A percentile compares a stretch with the other conserved stretches of the same genome.
Evolutionary conservation across 371 early-diverging fungal species (phyloP).

Genomic region (Phascolomyces articulosus): DNA sequence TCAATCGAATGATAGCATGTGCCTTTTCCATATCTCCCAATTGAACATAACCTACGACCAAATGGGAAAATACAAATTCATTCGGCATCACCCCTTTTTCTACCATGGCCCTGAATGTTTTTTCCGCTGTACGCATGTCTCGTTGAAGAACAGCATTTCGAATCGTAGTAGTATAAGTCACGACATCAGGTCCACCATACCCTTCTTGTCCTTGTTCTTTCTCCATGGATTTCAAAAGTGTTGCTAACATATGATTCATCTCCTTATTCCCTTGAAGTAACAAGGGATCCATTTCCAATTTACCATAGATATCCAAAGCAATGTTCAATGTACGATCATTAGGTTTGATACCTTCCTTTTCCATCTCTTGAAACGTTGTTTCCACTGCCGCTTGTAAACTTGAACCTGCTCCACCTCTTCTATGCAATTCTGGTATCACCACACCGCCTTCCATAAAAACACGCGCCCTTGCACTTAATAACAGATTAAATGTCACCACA

Average conservation of each 20-base stretch:
- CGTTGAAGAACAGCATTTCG: slow-evolving; percentile 35
- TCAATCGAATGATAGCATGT: slow-evolving; percentile 20
- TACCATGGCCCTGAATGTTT: slow-evolving; percentile 32
- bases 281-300: not conserved
- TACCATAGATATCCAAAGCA: slow-evolving; percentile 30
- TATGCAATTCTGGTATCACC: too few relatives aligned
- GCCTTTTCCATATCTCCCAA: slow-evolving; percentile 35
- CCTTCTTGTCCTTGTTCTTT: too few relatives aligned
- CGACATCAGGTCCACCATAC: slow-evolving; percentile 28
- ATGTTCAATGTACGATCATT: slow-evolving; percentile 41
- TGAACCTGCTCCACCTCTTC: too few relatives aligned
- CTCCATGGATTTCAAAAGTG: not conserved
- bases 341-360: slow-evolving; percentile 6
- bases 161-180: slow-evolving; percentile 36
- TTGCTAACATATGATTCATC: not conserved
- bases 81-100: slow-evolving; percentile 36
- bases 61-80: slow-evolving; percentile 38
- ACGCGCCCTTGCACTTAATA: slow-evolving; percentile 29
- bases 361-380: slow-evolving; percentile 13
- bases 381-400: slow-evolving; percentile 18
- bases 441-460: too few relatives aligned
- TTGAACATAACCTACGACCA: slow-evolving; percentile 36
- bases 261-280: not conserved
- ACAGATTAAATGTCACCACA: slow-evolving; percentile 30
- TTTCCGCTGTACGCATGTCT: slow-evolving; percentile 37